These are phyloP conservation scores for Raffaelea deltoideospora DNA, from an alignment of 2,329 filamentous ascomycete species.

Conservation along the genomic window DNA sequence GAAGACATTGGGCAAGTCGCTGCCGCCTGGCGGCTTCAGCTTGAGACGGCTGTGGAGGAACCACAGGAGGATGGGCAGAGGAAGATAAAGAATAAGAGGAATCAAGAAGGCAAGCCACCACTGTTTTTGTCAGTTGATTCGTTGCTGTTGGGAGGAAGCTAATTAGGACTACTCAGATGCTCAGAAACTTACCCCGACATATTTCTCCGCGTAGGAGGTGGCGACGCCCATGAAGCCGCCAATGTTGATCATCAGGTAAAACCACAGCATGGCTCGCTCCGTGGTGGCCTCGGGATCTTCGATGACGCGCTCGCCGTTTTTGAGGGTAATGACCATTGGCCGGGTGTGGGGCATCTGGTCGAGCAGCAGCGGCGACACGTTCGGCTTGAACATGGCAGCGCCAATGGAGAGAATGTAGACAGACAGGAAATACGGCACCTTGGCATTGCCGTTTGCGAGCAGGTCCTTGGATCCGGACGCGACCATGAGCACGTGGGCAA, in stretches of 20 bases:
- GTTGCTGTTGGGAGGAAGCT: too few species aligned
- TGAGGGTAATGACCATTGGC: conserved; percentile 37
- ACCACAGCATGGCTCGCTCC: conserved; percentile 52
- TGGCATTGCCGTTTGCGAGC: conserved; percentile 26
- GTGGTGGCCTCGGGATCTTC: conserved; percentile 55
- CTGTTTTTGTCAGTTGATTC: neutral
- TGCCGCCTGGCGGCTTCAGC: conserved; percentile 28
- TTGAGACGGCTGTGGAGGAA: conserved; percentile 26
- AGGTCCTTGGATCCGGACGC: conserved; percentile 35
- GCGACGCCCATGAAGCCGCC: conserved; percentile 48
- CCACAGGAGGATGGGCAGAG: conserved; percentile 25
- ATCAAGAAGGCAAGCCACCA: conserved; percentile 51
- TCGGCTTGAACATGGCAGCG: conserved; percentile 70
- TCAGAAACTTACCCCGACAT: conserved; percentile 43
- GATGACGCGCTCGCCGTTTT: conserved; percentile 50
- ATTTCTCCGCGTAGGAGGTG: conserved; percentile 60
- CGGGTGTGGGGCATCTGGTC: conserved; percentile 50
- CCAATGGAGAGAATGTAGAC: conserved; percentile 41
- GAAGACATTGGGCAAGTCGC: conserved; percentile 28
- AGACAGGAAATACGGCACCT: conserved; percentile 46
- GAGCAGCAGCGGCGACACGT: conserved; percentile 57
- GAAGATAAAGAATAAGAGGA: conserved; percentile 31
- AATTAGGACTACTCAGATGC: neutral
- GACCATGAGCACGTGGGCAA: conserved; percentile 55
- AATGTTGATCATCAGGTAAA: conserved; percentile 52